Conservation (phyloP, 345 rosid genomes). For the Eucalyptus sp. region DNA sequence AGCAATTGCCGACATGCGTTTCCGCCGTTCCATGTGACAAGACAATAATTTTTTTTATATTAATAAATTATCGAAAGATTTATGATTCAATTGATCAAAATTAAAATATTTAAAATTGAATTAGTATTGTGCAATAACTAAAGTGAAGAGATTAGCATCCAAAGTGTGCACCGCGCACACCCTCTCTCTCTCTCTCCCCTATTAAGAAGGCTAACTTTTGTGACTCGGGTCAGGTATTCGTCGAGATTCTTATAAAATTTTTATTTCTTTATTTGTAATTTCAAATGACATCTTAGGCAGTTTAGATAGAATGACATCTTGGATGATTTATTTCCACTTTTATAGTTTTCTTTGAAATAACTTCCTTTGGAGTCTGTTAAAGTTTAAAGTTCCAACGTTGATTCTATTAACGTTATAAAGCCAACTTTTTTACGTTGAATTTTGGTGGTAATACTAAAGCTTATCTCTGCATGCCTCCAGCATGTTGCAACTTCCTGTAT, state of each 20-base stretch:
- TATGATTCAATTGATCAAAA: background rate
- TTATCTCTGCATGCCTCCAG: background rate
- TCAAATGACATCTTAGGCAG: background rate
- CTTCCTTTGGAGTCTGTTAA: background rate
- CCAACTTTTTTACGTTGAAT: background rate
- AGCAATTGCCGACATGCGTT: rapidly evolving
- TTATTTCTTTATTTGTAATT: background rate
- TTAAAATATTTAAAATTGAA: rapidly evolving
- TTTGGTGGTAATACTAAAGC: background rate
- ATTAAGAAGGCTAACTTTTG: background rate
- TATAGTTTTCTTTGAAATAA: background rate
- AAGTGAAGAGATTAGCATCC: background rate
- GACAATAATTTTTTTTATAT: too few species aligned
- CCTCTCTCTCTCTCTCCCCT: background rate
- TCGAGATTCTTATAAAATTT: background rate
- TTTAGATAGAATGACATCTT: background rate
- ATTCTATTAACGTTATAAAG: background rate
- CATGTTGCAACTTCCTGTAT: background rate
- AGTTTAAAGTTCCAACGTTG: background rate
- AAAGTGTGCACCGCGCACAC: background rate
- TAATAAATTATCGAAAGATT: rapidly evolving
- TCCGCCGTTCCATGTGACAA: too few species aligned
- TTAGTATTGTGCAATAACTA: background rate
- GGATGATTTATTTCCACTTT: background rate
- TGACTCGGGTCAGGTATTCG: rapidly evolving